Percentiles rank a stretch among this genome's conserved stretches.
Evolutionary conservation across 768 basidiomycete species (phyloP).

Genomic region (Lactifluus echinatus): DNA sequence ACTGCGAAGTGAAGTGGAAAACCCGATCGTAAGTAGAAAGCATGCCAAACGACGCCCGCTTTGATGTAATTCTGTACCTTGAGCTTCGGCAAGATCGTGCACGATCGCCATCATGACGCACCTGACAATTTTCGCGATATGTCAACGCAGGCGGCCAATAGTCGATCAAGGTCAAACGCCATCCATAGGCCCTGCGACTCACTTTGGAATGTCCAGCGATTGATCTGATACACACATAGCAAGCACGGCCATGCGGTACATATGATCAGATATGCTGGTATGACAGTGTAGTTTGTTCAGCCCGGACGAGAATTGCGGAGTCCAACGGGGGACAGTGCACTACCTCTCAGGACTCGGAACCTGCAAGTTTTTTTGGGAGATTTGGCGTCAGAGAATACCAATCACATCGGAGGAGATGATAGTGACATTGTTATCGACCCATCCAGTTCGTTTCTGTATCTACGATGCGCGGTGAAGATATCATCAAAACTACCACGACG

Average conservation of each 20-base stretch:
- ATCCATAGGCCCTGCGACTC: too few species aligned
- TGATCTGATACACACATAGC: constrained; percentile 77
- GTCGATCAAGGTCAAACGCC: too few species aligned
- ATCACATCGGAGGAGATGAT: not conserved
- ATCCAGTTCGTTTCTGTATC: constrained; percentile 95
- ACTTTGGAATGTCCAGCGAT: constrained; percentile 70
- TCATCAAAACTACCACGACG: not conserved
- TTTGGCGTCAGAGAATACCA: constrained; percentile 3
- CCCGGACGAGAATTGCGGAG: not conserved
- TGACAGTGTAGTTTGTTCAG: not conserved
- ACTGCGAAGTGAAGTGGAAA: constrained; percentile 37
- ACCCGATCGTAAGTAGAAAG: not conserved
- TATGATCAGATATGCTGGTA: constrained; percentile 78
- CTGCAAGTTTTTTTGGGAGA: constrained; percentile 32
- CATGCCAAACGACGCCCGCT: not conserved
- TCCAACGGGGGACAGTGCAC: not conserved
- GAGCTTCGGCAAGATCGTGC: constrained; percentile 94
- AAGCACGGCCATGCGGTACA: constrained; percentile 95
- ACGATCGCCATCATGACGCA: constrained; percentile 87
- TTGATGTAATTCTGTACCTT: constrained; percentile 40
- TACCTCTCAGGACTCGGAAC: constrained; percentile 85
- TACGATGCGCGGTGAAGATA: constrained; percentile 25
- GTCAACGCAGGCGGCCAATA: not conserved
- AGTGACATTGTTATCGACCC: constrained; percentile 72
- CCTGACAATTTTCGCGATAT: constrained; percentile 29